These are phyloP conservation scores for Exophiala bonariae DNA, from an alignment of 2,329 filamentous ascomycete genomes.

Conservation along the genomic window DNA sequence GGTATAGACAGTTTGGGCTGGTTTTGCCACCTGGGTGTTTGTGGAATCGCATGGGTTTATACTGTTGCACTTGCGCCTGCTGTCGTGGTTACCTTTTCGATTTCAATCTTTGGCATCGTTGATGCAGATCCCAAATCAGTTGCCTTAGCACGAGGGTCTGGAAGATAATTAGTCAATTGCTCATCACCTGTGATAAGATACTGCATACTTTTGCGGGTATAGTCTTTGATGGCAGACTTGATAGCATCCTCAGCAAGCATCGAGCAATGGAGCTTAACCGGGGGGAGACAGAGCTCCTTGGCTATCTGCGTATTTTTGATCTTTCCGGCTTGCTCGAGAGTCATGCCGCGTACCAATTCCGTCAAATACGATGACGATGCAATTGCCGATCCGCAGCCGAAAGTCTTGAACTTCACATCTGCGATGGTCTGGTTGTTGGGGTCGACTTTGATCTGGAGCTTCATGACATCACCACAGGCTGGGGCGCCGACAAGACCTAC, in stretches of 20 bases:
- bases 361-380: conserved; percentile 93
- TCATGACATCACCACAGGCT: conserved; percentile 91
- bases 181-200: background rate
- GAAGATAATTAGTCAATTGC: conserved; percentile 69
- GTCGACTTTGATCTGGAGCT: conserved; percentile 90
- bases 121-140: conserved; percentile 72
- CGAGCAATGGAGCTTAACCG: conserved; percentile 87
- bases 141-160: conserved; percentile 73
- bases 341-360: conserved; percentile 94
- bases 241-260: conserved; percentile 93
- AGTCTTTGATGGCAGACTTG: conserved; percentile 87
- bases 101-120: conserved; percentile 65
- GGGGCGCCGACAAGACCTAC: conserved; percentile 85
- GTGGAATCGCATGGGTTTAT: too few species aligned
- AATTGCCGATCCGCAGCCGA: conserved; percentile 92
- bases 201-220: conserved; percentile 68
- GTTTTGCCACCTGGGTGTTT: too few species aligned
- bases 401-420: conserved; percentile 98
- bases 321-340: conserved; percentile 84
- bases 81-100: conserved; percentile 56
- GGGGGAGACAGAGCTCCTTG: conserved; percentile 86
- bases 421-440: conserved; percentile 82
- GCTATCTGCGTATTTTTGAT: conserved; percentile 98
- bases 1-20: too few species aligned
- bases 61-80: conserved; percentile 1